Evolutionary conservation across 345 rosid genomes (phyloP).

Genomic region (Garcia nutans): DNA sequence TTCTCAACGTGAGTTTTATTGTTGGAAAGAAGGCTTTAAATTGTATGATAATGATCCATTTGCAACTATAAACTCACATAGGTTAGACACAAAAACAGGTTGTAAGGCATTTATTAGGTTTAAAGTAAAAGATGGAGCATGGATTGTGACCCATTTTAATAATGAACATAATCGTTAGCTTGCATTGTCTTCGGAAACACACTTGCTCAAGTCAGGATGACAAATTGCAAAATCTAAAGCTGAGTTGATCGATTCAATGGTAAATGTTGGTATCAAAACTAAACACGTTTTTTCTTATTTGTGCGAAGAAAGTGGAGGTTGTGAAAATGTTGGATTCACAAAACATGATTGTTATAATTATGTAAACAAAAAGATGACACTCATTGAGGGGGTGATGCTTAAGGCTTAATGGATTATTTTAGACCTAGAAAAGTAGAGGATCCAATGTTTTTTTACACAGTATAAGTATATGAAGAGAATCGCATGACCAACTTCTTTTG

Average conservation of each 20-base stretch:
- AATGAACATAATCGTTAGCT: conserved; percentile 24
- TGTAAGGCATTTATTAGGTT: conserved; percentile 23
- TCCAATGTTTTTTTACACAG: not conserved
- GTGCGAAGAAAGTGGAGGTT: no score
- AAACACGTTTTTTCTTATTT: no score
- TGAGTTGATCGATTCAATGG: not conserved
- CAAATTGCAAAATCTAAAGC: not conserved
- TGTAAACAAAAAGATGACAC: no score
- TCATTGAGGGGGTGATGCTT: not conserved
- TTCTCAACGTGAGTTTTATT: conserved; percentile 18
- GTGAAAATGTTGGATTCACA: no score
- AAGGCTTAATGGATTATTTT: not conserved
- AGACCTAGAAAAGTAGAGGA: not conserved
- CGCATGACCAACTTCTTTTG: not conserved
- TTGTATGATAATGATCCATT: not conserved
- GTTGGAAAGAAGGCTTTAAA: conserved; percentile 27
- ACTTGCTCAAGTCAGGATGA: conserved; percentile 13
- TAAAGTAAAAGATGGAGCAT: conserved; percentile 17
- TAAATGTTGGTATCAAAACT: no score
- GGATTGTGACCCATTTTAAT: conserved; percentile 16
- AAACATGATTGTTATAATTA: no score
- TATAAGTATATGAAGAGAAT: not conserved
- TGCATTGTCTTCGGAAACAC: conserved; percentile 18
- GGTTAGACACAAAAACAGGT: conserved; percentile 17
- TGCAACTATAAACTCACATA: conserved; percentile 7